phyloP scores from a whole-genome alignment of 1,284 basidiomycete species.

The Fistulinella cinereoalba region DNA sequence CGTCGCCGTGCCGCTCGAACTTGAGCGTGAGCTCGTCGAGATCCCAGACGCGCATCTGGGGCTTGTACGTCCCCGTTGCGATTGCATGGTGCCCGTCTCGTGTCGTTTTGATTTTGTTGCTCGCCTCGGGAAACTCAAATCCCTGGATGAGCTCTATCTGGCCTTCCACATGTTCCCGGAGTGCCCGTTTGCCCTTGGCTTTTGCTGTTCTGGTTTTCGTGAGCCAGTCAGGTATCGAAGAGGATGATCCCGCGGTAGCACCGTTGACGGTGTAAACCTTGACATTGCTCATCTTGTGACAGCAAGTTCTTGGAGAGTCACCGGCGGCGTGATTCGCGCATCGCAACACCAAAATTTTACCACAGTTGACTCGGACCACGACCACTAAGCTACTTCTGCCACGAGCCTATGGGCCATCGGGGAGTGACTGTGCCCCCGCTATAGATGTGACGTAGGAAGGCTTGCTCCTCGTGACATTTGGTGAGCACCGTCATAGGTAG shows the following conservation, averaged over 20 bases:
- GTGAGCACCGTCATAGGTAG: too few species aligned
- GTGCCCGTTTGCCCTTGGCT: constrained; percentile 54
- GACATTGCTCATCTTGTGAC: constrained; percentile 49
- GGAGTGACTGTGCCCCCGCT: too few species aligned
- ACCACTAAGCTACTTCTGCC: too few species aligned
- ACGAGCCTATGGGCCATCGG: too few species aligned
- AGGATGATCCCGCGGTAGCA: constrained; percentile 76
- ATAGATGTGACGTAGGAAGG: too few species aligned
- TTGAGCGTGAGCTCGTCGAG: constrained; percentile 91
- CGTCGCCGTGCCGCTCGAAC: constrained; percentile 94
- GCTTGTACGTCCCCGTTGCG: constrained; percentile 98
- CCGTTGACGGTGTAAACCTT: constrained; percentile 93
- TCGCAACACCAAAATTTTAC: not conserved
- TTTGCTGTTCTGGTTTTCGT: constrained; percentile 64
- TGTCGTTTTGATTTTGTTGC: constrained; percentile 88
- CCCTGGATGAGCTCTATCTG: constrained; percentile 89
- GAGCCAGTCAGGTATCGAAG: constrained; percentile 87
- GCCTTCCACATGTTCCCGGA: constrained; percentile 69
- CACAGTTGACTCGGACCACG: too few species aligned
- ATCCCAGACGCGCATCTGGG: constrained; percentile 96
- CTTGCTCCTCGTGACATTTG: too few species aligned
- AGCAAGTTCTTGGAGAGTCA: too few species aligned
- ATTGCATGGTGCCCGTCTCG: constrained; percentile 90
- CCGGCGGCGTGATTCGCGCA: too few species aligned
- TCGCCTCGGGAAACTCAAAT: constrained; percentile 96